phyloP scores from a whole-genome alignment of 192 early-diverging fungal species.

The Coemansia aciculifera region DNA sequence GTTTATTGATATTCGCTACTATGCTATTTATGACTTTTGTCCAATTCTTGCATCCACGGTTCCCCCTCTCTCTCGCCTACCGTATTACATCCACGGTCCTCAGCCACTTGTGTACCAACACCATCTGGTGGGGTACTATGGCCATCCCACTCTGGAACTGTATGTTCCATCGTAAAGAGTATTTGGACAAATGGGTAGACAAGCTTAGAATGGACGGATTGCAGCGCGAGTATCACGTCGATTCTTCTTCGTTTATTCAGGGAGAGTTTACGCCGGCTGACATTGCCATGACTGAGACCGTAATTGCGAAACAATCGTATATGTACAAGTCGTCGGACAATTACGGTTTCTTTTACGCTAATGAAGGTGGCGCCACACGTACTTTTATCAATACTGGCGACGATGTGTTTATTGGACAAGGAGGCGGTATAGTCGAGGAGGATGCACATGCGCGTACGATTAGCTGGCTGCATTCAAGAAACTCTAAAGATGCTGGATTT shows the following conservation, averaged over 20 bases:
- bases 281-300: conserved; percentile 10
- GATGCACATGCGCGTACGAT: neutral
- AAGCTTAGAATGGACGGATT: conserved; percentile 34
- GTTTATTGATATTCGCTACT: conserved; percentile 11
- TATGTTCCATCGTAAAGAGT: conserved; percentile 17
- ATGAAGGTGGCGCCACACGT: neutral
- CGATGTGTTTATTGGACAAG: neutral
- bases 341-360: conserved; percentile 14
- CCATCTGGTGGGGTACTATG: conserved; percentile 50
- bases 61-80: conserved; percentile 19
- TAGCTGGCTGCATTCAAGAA: neutral
- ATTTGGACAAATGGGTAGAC: conserved; percentile 24
- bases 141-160: conserved; percentile 29
- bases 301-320: conserved; percentile 13
- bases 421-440: neutral
- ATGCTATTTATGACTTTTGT: neutral
- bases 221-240: conserved; percentile 33
- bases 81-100: conserved; percentile 31
- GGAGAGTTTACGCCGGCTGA: neutral
- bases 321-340: neutral
- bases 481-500: conserved; percentile 4
- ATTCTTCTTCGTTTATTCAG: neutral
- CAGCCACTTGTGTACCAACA: conserved; percentile 34
- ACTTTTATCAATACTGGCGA: neutral
- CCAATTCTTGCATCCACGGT: conserved; percentile 12